These are phyloP conservation scores for Solanum virginianum DNA, from an alignment of 257 asterid genomes.

Conservation along the genomic window DNA sequence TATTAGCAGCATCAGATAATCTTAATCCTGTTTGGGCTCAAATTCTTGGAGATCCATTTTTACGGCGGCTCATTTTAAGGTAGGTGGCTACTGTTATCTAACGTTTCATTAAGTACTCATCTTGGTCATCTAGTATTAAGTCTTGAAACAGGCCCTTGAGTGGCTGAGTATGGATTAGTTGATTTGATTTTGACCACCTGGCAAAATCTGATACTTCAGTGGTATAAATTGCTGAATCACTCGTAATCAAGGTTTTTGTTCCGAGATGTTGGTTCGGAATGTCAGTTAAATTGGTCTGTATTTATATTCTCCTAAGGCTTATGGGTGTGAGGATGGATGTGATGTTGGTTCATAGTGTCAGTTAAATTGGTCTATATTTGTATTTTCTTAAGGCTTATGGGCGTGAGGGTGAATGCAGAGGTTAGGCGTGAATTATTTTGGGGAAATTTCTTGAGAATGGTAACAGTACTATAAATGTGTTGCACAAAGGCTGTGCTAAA, in stretches of 20 bases:
- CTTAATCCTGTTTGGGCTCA: constrained; percentile 89
- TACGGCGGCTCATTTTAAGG: constrained; percentile 86
- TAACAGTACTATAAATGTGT: not conserved
- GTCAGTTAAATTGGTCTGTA: not conserved
- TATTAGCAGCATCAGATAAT: constrained; percentile 38
- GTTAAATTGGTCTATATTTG: not conserved
- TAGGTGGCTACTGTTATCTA: constrained; percentile 3
- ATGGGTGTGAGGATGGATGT: not conserved
- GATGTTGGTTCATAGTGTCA: not conserved
- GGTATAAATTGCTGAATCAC: not conserved
- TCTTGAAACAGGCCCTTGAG: not conserved
- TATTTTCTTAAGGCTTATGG: not conserved
- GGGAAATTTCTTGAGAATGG: not conserved
- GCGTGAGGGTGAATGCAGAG: not conserved
- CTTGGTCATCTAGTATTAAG: not conserved
- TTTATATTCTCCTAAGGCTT: not conserved
- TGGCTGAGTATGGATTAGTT: not conserved
- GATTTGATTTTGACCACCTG: not conserved
- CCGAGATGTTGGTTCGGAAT: not conserved
- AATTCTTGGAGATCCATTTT: constrained; percentile 63
- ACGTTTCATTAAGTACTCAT: not conserved
- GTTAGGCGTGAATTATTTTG: not conserved
- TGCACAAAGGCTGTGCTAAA: not conserved
- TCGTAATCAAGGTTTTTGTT: not conserved
- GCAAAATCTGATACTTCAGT: not conserved